Evolutionary conservation across 768 basidiomycete genomes (phyloP), one percentile per base, ranked within the genome.

Genomic region (Hericium rajendrae): DNA sequence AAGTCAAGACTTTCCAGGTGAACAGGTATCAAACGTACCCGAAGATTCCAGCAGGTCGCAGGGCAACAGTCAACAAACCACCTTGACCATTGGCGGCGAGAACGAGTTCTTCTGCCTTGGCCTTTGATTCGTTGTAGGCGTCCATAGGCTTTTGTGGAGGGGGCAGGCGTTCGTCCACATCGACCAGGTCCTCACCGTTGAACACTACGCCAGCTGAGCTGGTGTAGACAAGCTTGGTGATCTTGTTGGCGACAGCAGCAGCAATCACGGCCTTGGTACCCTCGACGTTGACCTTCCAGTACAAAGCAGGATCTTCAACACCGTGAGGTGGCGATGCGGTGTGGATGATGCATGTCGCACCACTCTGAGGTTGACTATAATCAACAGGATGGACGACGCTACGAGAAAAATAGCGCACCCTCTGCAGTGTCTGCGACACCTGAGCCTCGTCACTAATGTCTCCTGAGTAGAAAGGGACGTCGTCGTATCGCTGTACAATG

Each of bases 81-180:
- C 80, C 81, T 64, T 86, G 82, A 4, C 88, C 91, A 64, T 97
- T 99, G 13, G 97, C 90, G 28, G 77, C 83, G 2, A 99, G 74
- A 8, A 97, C 86, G 39, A 88, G 74, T 38, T 79, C 76, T 70
- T 98, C 95, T 0, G 88, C 94, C 68, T 87, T 80, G 12, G 87
- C 89, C 71, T 99, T 99, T 12, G 94, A 92, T 58, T 88, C 87
- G 67, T 94, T 97, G 72, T 99, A 99, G 0, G 88, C 86, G 69
- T 97, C 94, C 69, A 93, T 77, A 4, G 85, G 82, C 39, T 81
- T 80, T 43, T 79, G 78, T 0, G 92, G 91, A 58, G 80, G 78
- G 0, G 84, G 81, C 41, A 89, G 69, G 9, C 97, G 83, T 73
- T 99, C 97, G 70, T 99, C 97, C 32, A 87, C 81, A 66, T 92